A percentile compares a stretch with the other conserved stretches of the same genome.
phyloP scores from a whole-genome alignment of 176 grass and related monocot genomes.

The Cenchrus purpureus region DNA sequence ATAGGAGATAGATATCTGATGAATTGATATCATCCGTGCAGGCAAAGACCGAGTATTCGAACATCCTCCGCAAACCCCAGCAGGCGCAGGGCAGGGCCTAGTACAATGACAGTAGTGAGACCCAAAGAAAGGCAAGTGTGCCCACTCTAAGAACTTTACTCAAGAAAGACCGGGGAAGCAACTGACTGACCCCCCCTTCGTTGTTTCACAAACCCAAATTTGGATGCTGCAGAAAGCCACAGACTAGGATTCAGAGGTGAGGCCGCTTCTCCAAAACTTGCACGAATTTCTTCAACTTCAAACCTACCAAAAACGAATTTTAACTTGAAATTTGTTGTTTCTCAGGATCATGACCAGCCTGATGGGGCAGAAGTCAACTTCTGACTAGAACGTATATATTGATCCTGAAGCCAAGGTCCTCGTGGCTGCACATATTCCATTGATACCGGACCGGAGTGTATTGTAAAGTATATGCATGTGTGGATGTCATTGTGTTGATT shows the following conservation, averaged over 20 bases:
- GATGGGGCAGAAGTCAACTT: constrained; percentile 29
- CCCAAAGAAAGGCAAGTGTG: constrained; percentile 66
- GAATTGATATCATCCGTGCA: constrained; percentile 4
- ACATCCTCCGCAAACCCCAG: constrained; percentile 25
- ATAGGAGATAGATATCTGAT: background rate
- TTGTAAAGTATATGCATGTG: constrained; percentile 29
- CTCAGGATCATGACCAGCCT: constrained; percentile 56
- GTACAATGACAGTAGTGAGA: constrained; percentile 19
- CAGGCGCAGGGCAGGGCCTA: constrained; percentile 14
- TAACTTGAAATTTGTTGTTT: background rate
- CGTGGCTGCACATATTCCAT: constrained; percentile 4
- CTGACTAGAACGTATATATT: background rate
- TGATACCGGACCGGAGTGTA: background rate
- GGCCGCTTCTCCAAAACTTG: background rate
- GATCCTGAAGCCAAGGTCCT: constrained; percentile 19
- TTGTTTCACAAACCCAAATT: constrained; percentile 34
- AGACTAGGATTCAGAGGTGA: constrained; percentile 68
- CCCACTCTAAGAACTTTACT: constrained; percentile 57
- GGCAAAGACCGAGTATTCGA: constrained; percentile 56
- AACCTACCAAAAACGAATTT: background rate
- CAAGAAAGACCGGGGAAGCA: constrained; percentile 55
- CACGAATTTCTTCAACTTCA: background rate
- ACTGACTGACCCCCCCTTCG: constrained; percentile 56
- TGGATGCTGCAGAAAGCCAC: constrained; percentile 64
- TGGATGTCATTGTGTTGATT: constrained; percentile 22